A percentile compares a stretch with the other conserved stretches of the same genome.
These are phyloP conservation scores for Malassezia arunalokei DNA, from an alignment of 1,284 basidiomycete species.

Conservation along the genomic window DNA sequence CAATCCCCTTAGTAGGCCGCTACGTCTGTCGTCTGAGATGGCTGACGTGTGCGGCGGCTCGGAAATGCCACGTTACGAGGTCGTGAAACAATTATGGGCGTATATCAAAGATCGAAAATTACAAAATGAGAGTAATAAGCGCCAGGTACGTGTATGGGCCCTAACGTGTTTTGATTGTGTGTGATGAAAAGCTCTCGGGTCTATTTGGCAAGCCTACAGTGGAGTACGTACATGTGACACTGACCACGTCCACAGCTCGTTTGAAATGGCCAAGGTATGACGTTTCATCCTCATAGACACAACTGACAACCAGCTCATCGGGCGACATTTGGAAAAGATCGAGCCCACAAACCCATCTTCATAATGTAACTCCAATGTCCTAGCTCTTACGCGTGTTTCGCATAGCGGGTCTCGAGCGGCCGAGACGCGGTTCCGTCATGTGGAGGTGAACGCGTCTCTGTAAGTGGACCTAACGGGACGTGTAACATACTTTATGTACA, in stretches of 20 bases:
- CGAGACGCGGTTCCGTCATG: too few relatives aligned
- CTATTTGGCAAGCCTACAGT: constrained; percentile 66
- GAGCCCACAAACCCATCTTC: not conserved
- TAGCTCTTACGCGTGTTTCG: too few relatives aligned
- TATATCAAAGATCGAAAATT: constrained; percentile 66
- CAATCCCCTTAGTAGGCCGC: constrained; percentile 42
- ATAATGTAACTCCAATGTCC: too few relatives aligned
- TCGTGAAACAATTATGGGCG: constrained; percentile 72
- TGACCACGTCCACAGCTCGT: constrained; percentile 23
- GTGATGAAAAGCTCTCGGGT: constrained; percentile 58
- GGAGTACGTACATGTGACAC: constrained; percentile 47
- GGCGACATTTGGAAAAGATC: constrained; percentile 36
- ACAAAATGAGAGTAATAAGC: constrained; percentile 66
- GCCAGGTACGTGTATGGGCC: constrained; percentile 29
- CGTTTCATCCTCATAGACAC: not conserved
- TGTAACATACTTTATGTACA: too few relatives aligned
- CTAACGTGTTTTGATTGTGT: constrained; percentile 56
- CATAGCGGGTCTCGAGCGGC: too few relatives aligned
- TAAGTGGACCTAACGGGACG: too few relatives aligned
- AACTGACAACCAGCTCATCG: constrained; percentile 24
- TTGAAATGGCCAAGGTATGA: constrained; percentile 43
- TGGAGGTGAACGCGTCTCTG: too few relatives aligned
- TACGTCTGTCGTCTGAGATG: constrained; percentile 31
- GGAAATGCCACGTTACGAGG: constrained; percentile 67
- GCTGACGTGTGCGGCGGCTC: constrained; percentile 39